Base-by-base conservation (phyloP, 164 flowering plant genomes). In the Taxillus chinensis region DNA sequence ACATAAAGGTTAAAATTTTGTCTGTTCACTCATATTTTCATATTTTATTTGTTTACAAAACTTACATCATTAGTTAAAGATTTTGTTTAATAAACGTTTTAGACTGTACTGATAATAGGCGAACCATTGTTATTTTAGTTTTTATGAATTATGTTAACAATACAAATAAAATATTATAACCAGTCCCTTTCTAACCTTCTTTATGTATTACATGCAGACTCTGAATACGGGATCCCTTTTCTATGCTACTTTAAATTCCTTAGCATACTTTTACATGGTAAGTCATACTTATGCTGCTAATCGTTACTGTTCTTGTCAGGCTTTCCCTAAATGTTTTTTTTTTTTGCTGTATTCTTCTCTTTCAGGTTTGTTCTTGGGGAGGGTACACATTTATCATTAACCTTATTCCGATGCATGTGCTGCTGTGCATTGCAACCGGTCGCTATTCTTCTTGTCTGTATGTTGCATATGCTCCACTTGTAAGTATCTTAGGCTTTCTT, bases 281-380 rank as follows among this genome's bases (percentile, higher is more conserved):
- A 49, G 78, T 11, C 40, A 17, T 70, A 49, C 40, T 54, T 70
- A 49, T 57, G 3, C 17, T 69, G 15, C 13, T 39, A 41, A 3
- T 54, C 60, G n/a, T 37, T n/a, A 61, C n/a, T 61, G 2, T 62
- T 49, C 37, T 71, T 64, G 7, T 39, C 10, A 62, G 10, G 37
- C 13, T 2, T 54, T 16, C 56, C 55, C 56, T 68, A 57, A 27
- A 27, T 0, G n/a, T n/a, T n/a, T 27, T 27, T 14, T 46, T 48
- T 58, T 56, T 42, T 57, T 40, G 39, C 45, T 27, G 15, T 10
- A 41, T 59, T 45, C 10, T 63, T 70, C 59, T 37, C 5, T 64
- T 57, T 62, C 76, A 95, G 97, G 99, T 95, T 65, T 90, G 97
- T 79, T 95, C 97, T 46, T 95, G 97, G 99, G 97, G 99, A 78